Evolutionary conservation across 1,284 basidiomycete genomes (phyloP).

Genomic region (Ustilago bromivora): DNA sequence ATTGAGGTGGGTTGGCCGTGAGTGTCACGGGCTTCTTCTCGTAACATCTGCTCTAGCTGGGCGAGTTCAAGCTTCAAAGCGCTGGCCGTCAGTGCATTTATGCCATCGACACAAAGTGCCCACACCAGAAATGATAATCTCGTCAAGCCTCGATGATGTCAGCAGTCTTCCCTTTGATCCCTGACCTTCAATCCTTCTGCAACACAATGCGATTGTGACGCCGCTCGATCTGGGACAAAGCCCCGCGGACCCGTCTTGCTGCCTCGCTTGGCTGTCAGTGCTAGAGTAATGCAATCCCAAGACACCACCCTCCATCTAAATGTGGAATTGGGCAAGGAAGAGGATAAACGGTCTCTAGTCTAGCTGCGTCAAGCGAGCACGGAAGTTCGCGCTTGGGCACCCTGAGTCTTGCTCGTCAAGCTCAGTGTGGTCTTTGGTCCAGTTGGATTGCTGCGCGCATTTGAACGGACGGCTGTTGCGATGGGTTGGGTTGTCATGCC

Average conservation of each 20-base stretch:
- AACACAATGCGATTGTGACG: constrained; percentile 6
- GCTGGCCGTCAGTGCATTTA: constrained; percentile 33
- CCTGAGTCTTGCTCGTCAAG: constrained; percentile 12
- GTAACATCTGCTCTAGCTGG: constrained; percentile 56
- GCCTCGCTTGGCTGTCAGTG: constrained; percentile 12
- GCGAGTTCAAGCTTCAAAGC: constrained; percentile 56
- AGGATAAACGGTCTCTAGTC: constrained; percentile 45
- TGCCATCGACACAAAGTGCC: constrained; percentile 43
- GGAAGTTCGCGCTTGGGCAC: constrained; percentile 32
- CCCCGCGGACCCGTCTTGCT: constrained; percentile 27
- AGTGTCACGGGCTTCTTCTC: constrained; percentile 27
- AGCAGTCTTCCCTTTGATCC: constrained; percentile 10
- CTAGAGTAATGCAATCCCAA: constrained; percentile 39
- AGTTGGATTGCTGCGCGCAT: constrained; percentile 7
- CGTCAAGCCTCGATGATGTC: constrained; percentile 31
- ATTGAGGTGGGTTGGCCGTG: constrained; percentile 3
- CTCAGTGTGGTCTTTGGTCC: constrained; percentile 20
- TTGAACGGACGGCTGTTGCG: constrained; percentile 8
- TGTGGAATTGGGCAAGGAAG: constrained; percentile 48
- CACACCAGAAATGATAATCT: constrained; percentile 59
- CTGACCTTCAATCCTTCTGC: constrained; percentile 5
- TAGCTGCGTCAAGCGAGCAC: constrained; percentile 20
- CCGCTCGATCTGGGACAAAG: constrained; percentile 16
- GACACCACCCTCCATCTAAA: constrained; percentile 52
- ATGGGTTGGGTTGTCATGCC: constrained; percentile 7